Base-by-base conservation (phyloP, 2,329 filamentous ascomycete genomes). In the Stemphylium lycopersici region DNA sequence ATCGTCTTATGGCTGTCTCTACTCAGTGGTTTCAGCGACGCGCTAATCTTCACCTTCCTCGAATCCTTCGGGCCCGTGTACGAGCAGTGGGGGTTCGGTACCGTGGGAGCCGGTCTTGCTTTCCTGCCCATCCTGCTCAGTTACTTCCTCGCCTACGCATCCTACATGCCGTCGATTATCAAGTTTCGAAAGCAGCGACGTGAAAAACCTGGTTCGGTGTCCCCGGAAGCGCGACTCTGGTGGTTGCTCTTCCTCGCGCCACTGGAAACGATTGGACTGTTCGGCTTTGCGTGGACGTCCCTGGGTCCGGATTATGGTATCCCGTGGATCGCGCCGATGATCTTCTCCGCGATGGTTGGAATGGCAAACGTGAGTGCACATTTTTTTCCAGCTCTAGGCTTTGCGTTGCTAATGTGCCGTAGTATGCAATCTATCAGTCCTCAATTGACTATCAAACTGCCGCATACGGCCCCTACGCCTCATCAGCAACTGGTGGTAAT, bases 371-470 rank as follows among this genome's bases (percentile, higher is more conserved):
- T 66, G 52, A 52, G 65, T 48, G 4, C 12, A 16, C 7, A 22
- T 15, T 13, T 4, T 13, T 4, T 20, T 18, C 10, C 3, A 29
- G 7, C 10, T 29, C 6, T 29, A 15, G n/a, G 7, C 7, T 11
- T 6, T 24, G 18, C 29, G 7, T 2, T 31, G 13, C 46, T 60
- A 37, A 42, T 3, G 53, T 5, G 16, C 1, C 8, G 4, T n/a
- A 68, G 63, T 89, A 88, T 53, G 78, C 83, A 31, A 90, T 90
- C 53, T 90, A 90, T 76, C 89, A 90, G 85, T 86, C 87, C 1
- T 90, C 87, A 1, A 89, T 90, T 59, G 87, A 91, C 72, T 91
- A 91, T 76, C 90, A 90, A 84, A 83, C 90, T 12, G 86, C 85
- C 45, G 86, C 87, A 1, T 89, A 90, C 63, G 89, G 89, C 0